Evolutionary conservation across 2,329 filamentous ascomycete species (phyloP), one percentile per base, ranked within the genome.

Genomic region (Graphium sp.): DNA sequence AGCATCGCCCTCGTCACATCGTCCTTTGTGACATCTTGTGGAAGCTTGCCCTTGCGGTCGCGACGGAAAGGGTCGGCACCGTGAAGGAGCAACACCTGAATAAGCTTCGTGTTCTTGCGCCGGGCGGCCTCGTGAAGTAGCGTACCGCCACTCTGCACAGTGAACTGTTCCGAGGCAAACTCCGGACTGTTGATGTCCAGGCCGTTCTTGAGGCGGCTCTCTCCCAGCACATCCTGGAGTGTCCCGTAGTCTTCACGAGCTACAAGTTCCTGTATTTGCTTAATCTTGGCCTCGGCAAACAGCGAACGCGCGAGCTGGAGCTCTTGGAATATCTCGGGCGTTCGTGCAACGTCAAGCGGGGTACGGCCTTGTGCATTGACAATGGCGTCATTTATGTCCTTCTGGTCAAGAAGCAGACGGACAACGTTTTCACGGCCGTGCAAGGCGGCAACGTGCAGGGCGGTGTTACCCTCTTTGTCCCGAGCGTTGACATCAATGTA

Each of bases 1-100:
- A 98, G 58, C 44, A 98, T 87, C 7, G 79, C 73, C 33, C 77
- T 72, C 11, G 83, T 93, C 34, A 71, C 70, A 44, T 98, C 89
- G 48, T 98, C 89, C 46, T 89, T 93, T 29, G 89, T 95, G 25
- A 94, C 77, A 50, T 94, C 87, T 47, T 98, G 89, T 3, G 89
- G 84, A 18, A 98, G 64, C 52, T 92, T 95, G 27, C 89, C 89
- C 55, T 84, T 93, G 41, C 84, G 80, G 52, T 98, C 89, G 34
- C 89, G 74, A 32, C 84, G 75, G 55, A 98, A 98, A 0, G 89
- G 89, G 50, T 98, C 89, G 8, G 87, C 89, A 8, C 89, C 89
- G 45, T 95, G 91, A 29, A 95, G 72, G 21, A 98, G 60, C 9
- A 98, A 63, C 12, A 93, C 67, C 46, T 95, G 81, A 33, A 93